A percentile compares a stretch with the other conserved stretches of the same genome.
Evolutionary conservation across 164 flowering plant genomes (phyloP).

Genomic region (Vitis cinerea): DNA sequence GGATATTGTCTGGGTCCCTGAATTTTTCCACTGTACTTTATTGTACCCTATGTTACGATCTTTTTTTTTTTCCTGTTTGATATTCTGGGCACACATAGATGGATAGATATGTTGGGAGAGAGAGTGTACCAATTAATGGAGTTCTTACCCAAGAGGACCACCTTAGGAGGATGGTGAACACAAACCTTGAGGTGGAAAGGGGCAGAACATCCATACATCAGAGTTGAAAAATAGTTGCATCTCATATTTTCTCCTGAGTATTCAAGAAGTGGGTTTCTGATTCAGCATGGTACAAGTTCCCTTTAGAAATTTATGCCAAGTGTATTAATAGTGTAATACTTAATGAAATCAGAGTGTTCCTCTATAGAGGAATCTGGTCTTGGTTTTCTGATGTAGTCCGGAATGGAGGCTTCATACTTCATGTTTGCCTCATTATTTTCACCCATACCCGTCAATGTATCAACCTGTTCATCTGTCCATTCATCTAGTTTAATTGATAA

Average conservation of each 20-base stretch:
- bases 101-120: no score
- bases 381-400: constrained; percentile 58
- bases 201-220: constrained; percentile 27
- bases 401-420: constrained; percentile 78
- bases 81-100: no score
- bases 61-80: no score
- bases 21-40: no score
- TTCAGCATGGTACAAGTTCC: constrained; percentile 17
- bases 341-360: constrained; percentile 78
- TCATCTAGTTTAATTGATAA: constrained; percentile 89
- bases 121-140: no score
- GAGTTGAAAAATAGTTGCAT: constrained; percentile 51
- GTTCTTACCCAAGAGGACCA: constrained; percentile 1
- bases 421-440: constrained; percentile 65
- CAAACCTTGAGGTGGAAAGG: constrained; percentile 27
- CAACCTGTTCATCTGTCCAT: constrained; percentile 91
- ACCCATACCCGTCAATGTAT: constrained; percentile 58
- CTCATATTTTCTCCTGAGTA: constrained; percentile 86
- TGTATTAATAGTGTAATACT: constrained; percentile 33
- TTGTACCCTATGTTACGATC: no score
- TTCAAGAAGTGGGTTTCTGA: constrained; percentile 15
- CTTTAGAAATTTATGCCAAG: not conserved
- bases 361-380: constrained; percentile 68
- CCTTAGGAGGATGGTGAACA: constrained; percentile 21
- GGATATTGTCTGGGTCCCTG: no score